These are phyloP conservation scores for Neurospora tetrasperma DNA, from an alignment of 495 filamentous ascomycete species.

Conservation along the genomic window DNA sequence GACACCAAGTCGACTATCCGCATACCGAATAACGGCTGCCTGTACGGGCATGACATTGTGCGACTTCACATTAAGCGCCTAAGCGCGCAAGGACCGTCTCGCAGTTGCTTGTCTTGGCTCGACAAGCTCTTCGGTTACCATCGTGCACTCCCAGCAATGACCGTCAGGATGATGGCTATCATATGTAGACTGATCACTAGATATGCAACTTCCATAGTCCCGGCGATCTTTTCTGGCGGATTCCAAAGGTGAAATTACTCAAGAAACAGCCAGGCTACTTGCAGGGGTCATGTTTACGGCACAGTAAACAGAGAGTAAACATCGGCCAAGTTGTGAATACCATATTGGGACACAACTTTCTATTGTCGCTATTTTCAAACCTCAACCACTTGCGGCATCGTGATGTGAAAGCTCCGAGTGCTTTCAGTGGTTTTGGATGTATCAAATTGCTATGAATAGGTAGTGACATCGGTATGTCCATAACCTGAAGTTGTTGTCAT, in stretches of 20 bases:
- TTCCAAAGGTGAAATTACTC: not conserved
- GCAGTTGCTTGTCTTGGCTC: not conserved
- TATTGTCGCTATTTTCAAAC: not conserved
- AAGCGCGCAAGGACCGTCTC: not conserved
- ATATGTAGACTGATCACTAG: not conserved
- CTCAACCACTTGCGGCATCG: not conserved
- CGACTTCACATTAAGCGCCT: not conserved
- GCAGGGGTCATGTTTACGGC: not conserved
- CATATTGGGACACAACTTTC: not conserved
- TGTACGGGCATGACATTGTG: not conserved
- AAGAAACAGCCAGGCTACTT: not conserved
- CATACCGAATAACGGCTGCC: not conserved
- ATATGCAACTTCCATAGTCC: not conserved
- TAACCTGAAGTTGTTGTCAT: not conserved
- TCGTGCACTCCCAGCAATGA: not conserved
- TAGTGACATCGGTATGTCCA: not conserved
- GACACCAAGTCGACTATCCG: not conserved
- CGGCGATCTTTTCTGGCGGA: not conserved
- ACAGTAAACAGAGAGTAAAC: not conserved
- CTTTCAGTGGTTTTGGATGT: not conserved
- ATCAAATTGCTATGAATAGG: not conserved
- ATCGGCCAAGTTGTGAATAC: not conserved
- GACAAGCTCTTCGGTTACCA: not conserved
- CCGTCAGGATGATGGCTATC: not conserved
- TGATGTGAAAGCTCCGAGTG: not conserved